Percentiles rank a stretch among this genome's conserved stretches.
These are phyloP conservation scores for Ammopiptanthus mongolicus DNA, from an alignment of 306 rosid species.

Conservation along the genomic window DNA sequence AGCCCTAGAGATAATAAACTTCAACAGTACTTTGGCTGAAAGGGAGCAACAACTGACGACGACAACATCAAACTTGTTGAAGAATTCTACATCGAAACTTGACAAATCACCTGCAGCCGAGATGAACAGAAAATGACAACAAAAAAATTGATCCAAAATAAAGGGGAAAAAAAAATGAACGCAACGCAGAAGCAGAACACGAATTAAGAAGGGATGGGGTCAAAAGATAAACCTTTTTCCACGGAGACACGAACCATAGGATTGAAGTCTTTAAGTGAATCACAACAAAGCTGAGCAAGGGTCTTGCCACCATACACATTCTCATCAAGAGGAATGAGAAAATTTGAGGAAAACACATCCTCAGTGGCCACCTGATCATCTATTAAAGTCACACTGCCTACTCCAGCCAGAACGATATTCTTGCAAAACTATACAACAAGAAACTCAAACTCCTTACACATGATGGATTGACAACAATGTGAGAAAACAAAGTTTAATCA, in stretches of 20 bases:
- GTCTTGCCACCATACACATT: constrained; percentile 62
- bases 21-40: constrained; percentile 56
- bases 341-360: constrained; percentile 63
- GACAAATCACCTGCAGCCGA: constrained; percentile 62
- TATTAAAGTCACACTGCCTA: constrained; percentile 90
- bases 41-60: constrained; percentile 76
- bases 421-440: constrained; percentile 72
- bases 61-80: constrained; percentile 67
- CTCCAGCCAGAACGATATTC: constrained; percentile 92
- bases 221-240: constrained; percentile 51
- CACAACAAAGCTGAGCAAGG: constrained; percentile 76
- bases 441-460: constrained; percentile 3
- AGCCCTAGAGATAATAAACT: background rate
- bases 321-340: constrained; percentile 77
- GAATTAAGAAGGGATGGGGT: background rate
- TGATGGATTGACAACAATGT: background rate
- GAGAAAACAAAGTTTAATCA: background rate
- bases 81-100: constrained; percentile 65
- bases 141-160: background rate
- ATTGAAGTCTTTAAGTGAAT: constrained; percentile 89
- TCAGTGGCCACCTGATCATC: constrained; percentile 65
- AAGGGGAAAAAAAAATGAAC: background rate
- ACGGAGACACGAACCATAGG: constrained; percentile 94
- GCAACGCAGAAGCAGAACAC: background rate
- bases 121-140: background rate